Conservation (phyloP, 148 eudicot species). For the Amaranthus palmeri region DNA sequence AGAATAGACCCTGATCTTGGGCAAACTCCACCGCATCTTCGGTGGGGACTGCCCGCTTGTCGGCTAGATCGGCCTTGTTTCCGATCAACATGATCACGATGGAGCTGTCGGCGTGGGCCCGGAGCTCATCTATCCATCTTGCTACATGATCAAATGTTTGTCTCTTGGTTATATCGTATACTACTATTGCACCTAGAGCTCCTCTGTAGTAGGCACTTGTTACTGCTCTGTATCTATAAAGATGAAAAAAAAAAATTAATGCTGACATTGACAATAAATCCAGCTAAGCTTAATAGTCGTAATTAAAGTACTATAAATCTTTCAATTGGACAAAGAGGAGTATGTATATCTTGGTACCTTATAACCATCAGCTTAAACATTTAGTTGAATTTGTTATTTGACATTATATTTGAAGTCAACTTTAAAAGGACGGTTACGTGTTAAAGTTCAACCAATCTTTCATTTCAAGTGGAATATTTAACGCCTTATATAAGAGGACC, state of each 20-base stretch:
- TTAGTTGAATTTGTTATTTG: too few relatives aligned
- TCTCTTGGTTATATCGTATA: constrained; percentile 70
- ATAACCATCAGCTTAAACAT: too few relatives aligned
- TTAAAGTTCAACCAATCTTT: too few relatives aligned
- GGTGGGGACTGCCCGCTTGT: constrained; percentile 49
- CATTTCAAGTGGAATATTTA: too few relatives aligned
- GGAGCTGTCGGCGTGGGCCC: constrained; percentile 71
- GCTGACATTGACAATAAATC: neutral
- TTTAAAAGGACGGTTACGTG: too few relatives aligned
- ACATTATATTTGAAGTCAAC: too few relatives aligned
- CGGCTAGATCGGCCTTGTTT: constrained; percentile 74
- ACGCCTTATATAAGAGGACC: too few relatives aligned
- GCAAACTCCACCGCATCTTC: constrained; percentile 77
- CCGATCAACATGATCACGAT: constrained; percentile 75
- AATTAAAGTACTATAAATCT: too few relatives aligned
- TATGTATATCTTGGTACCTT: too few relatives aligned
- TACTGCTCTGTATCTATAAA: constrained; percentile 64
- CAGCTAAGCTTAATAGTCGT: too few relatives aligned
- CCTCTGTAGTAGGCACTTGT: constrained; percentile 94
- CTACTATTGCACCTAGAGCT: constrained; percentile 76
- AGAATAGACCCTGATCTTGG: constrained; percentile 57
- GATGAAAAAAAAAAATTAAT: neutral
- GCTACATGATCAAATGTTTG: constrained; percentile 73
- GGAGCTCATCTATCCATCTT: constrained; percentile 77
- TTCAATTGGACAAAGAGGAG: too few relatives aligned